These are phyloP conservation scores for Neocallimastix lanati DNA, from an alignment of 192 early-diverging fungal species.

Conservation along the genomic window DNA sequence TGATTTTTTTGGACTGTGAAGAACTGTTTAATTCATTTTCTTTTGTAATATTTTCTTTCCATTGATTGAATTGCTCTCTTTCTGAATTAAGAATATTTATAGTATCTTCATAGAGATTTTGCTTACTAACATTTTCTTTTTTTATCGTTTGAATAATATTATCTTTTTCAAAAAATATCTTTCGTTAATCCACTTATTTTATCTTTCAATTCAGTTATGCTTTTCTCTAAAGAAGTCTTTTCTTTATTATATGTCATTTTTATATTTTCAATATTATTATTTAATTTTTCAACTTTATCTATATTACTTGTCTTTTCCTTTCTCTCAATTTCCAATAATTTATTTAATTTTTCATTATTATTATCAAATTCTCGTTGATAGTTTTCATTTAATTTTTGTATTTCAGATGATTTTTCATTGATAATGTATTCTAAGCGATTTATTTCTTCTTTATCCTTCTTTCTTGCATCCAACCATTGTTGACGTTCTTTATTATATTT, in stretches of 20 bases:
- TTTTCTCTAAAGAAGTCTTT: not conserved
- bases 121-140: not conserved
- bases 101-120: not conserved
- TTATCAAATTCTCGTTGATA: not conserved
- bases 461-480: not conserved
- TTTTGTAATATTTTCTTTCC: not conserved
- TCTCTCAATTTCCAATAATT: not conserved
- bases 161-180: not conserved
- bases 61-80: not conserved
- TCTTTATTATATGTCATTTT: not conserved
- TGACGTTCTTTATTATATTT: not conserved
- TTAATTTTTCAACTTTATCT: not conserved
- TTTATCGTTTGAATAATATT: not conserved
- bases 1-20: not conserved
- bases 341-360: not conserved
- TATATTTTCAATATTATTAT: not conserved
- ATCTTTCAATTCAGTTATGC: not conserved
- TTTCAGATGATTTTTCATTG: not conserved
- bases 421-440: not conserved
- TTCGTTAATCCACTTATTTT: not conserved
- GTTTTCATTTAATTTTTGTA: not conserved
- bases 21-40: not conserved
- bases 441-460: not conserved
- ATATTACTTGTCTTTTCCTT: not conserved
- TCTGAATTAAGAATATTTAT: not conserved